Base-by-base conservation (phyloP, 108 stramenopile species). In the Schizochytrium sp. region DNA sequence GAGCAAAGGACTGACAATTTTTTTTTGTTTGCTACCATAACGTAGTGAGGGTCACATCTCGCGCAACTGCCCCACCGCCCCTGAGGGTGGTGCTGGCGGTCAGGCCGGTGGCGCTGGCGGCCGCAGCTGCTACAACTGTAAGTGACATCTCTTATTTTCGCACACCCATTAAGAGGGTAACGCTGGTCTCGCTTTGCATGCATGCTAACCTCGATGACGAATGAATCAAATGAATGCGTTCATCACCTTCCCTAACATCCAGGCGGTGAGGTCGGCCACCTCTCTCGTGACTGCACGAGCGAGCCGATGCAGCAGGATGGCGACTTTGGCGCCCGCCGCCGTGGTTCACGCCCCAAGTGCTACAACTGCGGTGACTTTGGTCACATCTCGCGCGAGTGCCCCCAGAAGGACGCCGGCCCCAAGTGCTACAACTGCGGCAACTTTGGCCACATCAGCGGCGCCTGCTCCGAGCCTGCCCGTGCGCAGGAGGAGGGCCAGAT, bases 31-130 rank as follows among this genome's bases (percentile, higher is more conserved):
- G n/a, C n/a, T n/a, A n/a, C n/a, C 5, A 55, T 10, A 55, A 55
- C 10, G 8, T 57, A 45, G 92, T 69, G 93, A 95, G 45, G 95
- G 94, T 12, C 95, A 95, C 72, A 94, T 95, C 83, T 90, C 94
- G 44, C 90, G 87, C 58, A 92, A 94, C 53, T 94, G 93, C 91
- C 90, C 92, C 28, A 72, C 51, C 28, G 19, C 76, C 10, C 51
- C 76, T 34, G 48, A 83, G 76, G 76, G 48, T 23, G 48, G 51
- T 45, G 51, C 48, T 4, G 51, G 76, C 5, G 51, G 76, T 45
- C 10, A 8, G 43, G 51, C 21, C 63, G 34, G 63, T 69, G 63
- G 21, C 63, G 8, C 55, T 8, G 55, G 55, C 16, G 55, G 55
- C 2, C 55, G 55, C 63, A 41, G 21, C 23, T 83, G 76, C 76